A percentile compares a stretch with the other conserved stretches of the same genome.
phyloP scores from a whole-genome alignment of 2,329 filamentous ascomycete species.

The Rutstroemia sp. region DNA sequence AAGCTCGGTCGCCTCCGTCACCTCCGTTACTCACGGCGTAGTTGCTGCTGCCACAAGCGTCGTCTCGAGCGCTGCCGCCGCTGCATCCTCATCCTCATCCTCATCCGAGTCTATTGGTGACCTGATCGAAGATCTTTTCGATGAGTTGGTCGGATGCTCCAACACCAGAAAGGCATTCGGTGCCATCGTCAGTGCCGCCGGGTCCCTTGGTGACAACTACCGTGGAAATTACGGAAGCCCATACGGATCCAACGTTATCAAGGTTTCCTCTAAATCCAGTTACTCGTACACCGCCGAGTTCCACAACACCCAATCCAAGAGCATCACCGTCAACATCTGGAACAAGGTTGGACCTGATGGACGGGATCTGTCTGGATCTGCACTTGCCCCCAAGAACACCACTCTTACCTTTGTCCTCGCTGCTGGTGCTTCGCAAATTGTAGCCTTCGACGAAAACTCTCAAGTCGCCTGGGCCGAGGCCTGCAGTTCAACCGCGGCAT shows the following conservation, averaged over 20 bases:
- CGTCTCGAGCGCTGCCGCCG: conserved; percentile 2
- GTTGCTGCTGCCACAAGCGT: background rate
- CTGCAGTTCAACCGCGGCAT: conserved; percentile 3
- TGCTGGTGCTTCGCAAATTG: conserved; percentile 18
- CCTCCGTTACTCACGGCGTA: conserved; percentile 2
- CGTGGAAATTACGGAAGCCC: conserved; percentile 23
- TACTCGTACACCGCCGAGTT: conserved; percentile 24
- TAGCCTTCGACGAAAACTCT: conserved; percentile 25
- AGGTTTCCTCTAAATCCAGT: conserved; percentile 14
- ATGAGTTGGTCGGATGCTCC: conserved; percentile 18
- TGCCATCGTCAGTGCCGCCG: background rate
- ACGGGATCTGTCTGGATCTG: conserved; percentile 17
- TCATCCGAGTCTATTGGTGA: background rate
- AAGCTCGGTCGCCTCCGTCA: conserved; percentile 1
- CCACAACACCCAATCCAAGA: conserved; percentile 16
- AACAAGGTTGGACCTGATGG: conserved; percentile 21
- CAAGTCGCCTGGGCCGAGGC: conserved; percentile 23
- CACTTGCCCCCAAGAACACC: conserved; percentile 21
- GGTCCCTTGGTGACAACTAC: conserved; percentile 12
- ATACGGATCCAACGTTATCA: conserved; percentile 27
- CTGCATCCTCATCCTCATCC: background rate
- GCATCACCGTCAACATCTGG: conserved; percentile 26
- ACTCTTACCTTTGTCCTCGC: conserved; percentile 21
- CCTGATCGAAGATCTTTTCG: conserved; percentile 9
- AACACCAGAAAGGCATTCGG: conserved; percentile 21